Conservation (phyloP, 495 filamentous ascomycete genomes). For the Rhypophila decipiens region DNA sequence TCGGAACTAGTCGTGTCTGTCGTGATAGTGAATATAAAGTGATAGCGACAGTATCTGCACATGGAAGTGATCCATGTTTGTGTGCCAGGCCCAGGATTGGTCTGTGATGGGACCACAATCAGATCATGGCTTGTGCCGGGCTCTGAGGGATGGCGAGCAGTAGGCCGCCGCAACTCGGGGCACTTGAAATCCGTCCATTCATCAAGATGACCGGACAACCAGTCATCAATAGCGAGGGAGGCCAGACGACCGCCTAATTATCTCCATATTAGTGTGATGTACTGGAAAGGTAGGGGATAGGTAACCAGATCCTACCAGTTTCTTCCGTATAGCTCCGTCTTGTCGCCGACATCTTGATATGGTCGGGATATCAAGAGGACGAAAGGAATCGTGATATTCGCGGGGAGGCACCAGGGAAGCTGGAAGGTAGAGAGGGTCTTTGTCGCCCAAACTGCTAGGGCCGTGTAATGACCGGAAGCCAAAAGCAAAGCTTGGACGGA, state of each 20-base stretch:
- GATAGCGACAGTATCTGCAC: slow-evolving; percentile 27
- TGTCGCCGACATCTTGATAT: too few species aligned
- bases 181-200: slow-evolving; percentile 1
- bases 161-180: slow-evolving; percentile 12
- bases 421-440: too few species aligned
- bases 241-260: slow-evolving; percentile 20
- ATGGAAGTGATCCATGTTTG: slow-evolving; percentile 18
- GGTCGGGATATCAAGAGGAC: too few species aligned
- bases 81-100: slow-evolving; percentile 10
- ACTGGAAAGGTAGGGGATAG: too few species aligned
- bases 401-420: too few species aligned
- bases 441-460: too few species aligned
- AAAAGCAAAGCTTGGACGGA: too few species aligned
- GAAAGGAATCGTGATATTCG: too few species aligned
- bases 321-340: too few species aligned
- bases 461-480: too few species aligned
- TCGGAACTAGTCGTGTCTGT: neutral
- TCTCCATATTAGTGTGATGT: too few species aligned
- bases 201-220: slow-evolving; percentile 10
- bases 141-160: slow-evolving; percentile 1
- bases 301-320: too few species aligned
- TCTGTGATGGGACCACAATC: slow-evolving; percentile 16
- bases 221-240: slow-evolving; percentile 18
- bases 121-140: slow-evolving; percentile 17
- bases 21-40: slow-evolving; percentile 23